phyloP scores from a whole-genome alignment of 805 yeast genomes.

The Lachancea meyersii region DNA sequence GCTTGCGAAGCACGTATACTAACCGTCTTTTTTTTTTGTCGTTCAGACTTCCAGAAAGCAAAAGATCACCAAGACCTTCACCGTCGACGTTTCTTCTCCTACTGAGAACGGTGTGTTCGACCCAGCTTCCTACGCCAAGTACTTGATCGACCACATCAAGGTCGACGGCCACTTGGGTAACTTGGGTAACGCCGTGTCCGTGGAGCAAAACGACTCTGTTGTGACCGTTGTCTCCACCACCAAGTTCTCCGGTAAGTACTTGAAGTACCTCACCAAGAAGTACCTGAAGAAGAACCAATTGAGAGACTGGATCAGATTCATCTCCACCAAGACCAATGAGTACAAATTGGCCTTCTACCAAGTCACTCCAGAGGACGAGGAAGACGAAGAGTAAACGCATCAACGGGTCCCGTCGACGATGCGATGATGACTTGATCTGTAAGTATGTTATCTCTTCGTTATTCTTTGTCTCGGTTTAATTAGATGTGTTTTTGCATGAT shows the following conservation, averaged over 20 bases:
- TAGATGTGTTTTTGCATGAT: conserved; percentile 7
- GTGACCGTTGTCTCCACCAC: conserved; percentile 83
- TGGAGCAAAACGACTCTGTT: conserved; percentile 83
- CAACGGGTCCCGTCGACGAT: conserved; percentile 9
- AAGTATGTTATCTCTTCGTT: conserved; percentile 6
- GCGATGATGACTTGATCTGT: neutral
- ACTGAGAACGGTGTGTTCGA: conserved; percentile 96
- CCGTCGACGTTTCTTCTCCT: conserved; percentile 95
- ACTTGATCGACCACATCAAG: conserved; percentile 98
- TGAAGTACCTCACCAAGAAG: conserved; percentile 98
- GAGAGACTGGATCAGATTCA: conserved; percentile 99
- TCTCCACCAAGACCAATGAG: conserved; percentile 88
- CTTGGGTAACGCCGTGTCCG: conserved; percentile 92
- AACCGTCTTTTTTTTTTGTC: conserved; percentile 14
- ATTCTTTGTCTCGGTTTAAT: conserved; percentile 6
- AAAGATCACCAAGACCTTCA: conserved; percentile 82
- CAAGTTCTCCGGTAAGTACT: conserved; percentile 99
- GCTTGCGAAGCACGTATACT: conserved; percentile 3
- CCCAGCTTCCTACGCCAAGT: conserved; percentile 95
- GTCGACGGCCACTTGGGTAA: conserved; percentile 94
- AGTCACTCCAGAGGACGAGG: conserved; percentile 92
- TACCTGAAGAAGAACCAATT: conserved; percentile 99
- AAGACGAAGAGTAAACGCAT: conserved; percentile 76
- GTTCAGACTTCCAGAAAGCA: conserved; percentile 74
- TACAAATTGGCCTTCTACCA: conserved; percentile 99